Percentiles rank a stretch among this genome's conserved stretches.
These are phyloP conservation scores for Penicillium sp. DNA, from an alignment of 2,329 filamentous ascomycete genomes.

Conservation along the genomic window DNA sequence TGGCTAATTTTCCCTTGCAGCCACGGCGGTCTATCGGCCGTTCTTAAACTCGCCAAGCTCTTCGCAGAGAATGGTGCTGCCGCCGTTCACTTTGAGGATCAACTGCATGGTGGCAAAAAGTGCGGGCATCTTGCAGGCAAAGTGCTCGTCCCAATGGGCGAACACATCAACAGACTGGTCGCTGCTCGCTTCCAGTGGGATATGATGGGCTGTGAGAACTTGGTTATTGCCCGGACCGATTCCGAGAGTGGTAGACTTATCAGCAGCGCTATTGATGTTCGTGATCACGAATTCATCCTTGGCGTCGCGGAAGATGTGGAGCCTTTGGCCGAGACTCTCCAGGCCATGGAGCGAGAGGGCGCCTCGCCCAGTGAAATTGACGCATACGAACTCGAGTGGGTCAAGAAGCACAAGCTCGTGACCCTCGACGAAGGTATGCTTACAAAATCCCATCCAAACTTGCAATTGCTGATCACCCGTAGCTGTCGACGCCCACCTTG, in stretches of 20 bases:
- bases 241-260: slow-evolving; percentile 89
- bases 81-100: slow-evolving; percentile 95
- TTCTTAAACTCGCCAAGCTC: slow-evolving; percentile 92
- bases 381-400: slow-evolving; percentile 79
- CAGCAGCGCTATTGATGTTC: slow-evolving; percentile 84
- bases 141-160: slow-evolving; percentile 85
- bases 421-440: slow-evolving; percentile 75
- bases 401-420: slow-evolving; percentile 76
- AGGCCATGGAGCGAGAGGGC: slow-evolving; percentile 80
- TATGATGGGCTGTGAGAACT: slow-evolving; percentile 91
- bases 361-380: slow-evolving; percentile 78
- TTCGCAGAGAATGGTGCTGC: slow-evolving; percentile 97
- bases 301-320: slow-evolving; percentile 75
- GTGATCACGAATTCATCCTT: slow-evolving; percentile 95
- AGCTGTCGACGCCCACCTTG: slow-evolving; percentile 73
- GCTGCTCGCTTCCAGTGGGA: slow-evolving; percentile 97
- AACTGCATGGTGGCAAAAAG: slow-evolving; percentile 96
- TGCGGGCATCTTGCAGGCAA: slow-evolving; percentile 96
- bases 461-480: slow-evolving; percentile 13
- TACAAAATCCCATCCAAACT: background rate
- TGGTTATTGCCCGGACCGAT: slow-evolving; percentile 92
- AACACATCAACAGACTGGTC: slow-evolving; percentile 92
- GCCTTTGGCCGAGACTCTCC: slow-evolving; percentile 81
- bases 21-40: slow-evolving; percentile 86
- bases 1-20: slow-evolving; percentile 37